Evolutionary conservation across 345 rosid genomes (phyloP), one percentile per base, ranked within the genome.

Genomic region (Clausena lansium): DNA sequence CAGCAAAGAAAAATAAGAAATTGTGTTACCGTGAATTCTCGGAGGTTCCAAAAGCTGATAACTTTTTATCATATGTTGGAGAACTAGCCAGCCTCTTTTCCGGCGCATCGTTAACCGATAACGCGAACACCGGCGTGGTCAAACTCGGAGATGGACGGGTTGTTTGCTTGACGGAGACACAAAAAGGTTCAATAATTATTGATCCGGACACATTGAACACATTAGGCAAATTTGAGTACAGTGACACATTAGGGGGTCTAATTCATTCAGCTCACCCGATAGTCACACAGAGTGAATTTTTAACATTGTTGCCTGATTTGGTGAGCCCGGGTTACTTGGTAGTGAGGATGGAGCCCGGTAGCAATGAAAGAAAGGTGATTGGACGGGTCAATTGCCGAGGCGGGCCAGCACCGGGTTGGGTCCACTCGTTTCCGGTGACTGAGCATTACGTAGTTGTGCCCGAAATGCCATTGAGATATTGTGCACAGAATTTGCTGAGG

Each of bases 391-490:
- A 75, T 33, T 95, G 99, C 66, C 85, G 92, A n/a, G 83, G 94
- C 19, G 94, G 96, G 1, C 93, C 97, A 0, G 90, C 97, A 0
- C 92, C 99, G 0, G 99, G 99, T 7, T 95, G 99, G 99, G 99
- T 95, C 63, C 99, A 95, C 50, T 95, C 98, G 3, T 95, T 95
- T 84, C 91, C 99, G 19, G 94, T 93, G 75, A 95, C 99, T 0
- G 95, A 93, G 70, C 89, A 93, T 58, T 95, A 91, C 63, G 78
- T 95, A 11, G 77, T 93, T 30, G 90, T 93, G 73, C 99, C 99
- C 4, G 99, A 95, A 81, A 95, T 95, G 99, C 88, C 98, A 11
- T 72, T 95, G 78, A 86, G 98, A 73, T 95, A 95, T 59, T 92
- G 96, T 70, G 97, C 91, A 15, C 84, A 67, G 74, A 95, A 91